Evolutionary conservation across 1,284 basidiomycete species (phyloP), one percentile per base, ranked within the genome.

Genomic region (Tylopilus orsonianus): DNA sequence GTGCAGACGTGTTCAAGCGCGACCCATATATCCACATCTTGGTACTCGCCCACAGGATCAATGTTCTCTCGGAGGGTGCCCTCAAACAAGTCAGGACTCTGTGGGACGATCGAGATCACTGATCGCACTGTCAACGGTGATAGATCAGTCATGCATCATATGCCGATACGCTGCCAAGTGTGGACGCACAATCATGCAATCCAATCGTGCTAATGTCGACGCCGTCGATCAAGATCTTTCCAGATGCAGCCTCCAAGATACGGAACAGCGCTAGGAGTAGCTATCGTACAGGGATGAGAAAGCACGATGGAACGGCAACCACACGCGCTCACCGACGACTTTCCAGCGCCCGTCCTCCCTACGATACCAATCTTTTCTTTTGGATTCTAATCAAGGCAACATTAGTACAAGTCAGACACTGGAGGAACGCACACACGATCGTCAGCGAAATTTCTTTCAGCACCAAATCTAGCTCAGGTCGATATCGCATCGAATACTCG

Each of bases 321-420:
- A 6, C 45, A 30, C 5, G 48, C 4, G 57, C 83, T 75, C 50
- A 94, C 79, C 3, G 88, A 89, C 23, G 85, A 89, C 71, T 97
- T 97, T 52, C 94, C 94, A n/a, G 92, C 90, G 2, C 95, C 93
- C 1, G 95, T 97, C 51, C 94, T 74, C 2, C 94, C 94, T 59
- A 85, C 85, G 4, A 95, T 78, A 18, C 92, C 93, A 41, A 97
- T 81, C 57, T 91, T 91, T 64, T 95, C 89, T 41, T 79, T 81
- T 0, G 89, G 78, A 63, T 84, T 72, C 83, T 86, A 46, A 27
- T 19, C 9, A 5, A 29, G 9, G 9, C 47, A 14, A 34, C 24
- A 33, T 13, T 55, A 32, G 37, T 41, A 36, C 19, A 13, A 8
- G 16, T 22, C n/a, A 26, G 50, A 73, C 69, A 48, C 30, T 8